These are phyloP conservation scores for Marasmius oreades DNA, from an alignment of 1,284 basidiomycete genomes.

Conservation along the genomic window DNA sequence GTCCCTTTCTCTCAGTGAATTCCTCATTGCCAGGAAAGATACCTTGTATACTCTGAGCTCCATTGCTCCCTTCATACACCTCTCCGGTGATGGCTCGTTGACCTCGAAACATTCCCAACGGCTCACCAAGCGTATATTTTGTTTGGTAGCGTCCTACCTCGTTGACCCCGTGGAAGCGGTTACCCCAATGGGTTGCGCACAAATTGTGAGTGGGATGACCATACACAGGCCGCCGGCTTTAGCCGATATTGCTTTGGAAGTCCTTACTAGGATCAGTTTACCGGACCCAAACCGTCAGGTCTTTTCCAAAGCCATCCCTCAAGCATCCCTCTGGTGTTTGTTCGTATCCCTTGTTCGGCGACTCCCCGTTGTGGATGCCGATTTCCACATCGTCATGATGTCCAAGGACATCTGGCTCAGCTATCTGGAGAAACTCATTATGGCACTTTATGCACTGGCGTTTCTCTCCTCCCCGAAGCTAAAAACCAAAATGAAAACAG, in stretches of 20 bases:
- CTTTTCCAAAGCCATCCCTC: constrained; percentile 59
- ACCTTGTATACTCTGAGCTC: constrained; percentile 71
- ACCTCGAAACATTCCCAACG: constrained; percentile 35
- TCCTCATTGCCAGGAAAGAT: constrained; percentile 78
- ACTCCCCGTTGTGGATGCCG: constrained; percentile 74
- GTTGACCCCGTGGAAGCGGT: constrained; percentile 67
- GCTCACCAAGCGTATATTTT: constrained; percentile 57
- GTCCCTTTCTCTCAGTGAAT: constrained; percentile 64
- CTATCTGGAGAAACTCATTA: constrained; percentile 75
- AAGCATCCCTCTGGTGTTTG: constrained; percentile 55
- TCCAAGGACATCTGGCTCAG: constrained; percentile 61
- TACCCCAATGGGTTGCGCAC: constrained; percentile 54
- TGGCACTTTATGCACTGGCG: constrained; percentile 83
- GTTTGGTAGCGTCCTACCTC: constrained; percentile 74
- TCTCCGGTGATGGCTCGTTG: constrained; percentile 31
- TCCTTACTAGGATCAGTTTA: constrained; percentile 75
- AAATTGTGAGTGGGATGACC: constrained; percentile 42
- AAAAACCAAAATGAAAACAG: constrained; percentile 65
- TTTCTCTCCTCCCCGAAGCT: constrained; percentile 78
- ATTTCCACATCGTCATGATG: constrained; percentile 68
- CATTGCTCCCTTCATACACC: constrained; percentile 51
- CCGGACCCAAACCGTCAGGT: constrained; percentile 79
- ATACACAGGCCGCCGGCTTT: constrained; percentile 54
- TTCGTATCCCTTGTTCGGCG: constrained; percentile 76
- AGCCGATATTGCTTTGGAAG: constrained; percentile 78